Evolutionary conservation across 2,329 filamentous ascomycete genomes (phyloP).

Genomic region (Ophioceras dolichostomum): DNA sequence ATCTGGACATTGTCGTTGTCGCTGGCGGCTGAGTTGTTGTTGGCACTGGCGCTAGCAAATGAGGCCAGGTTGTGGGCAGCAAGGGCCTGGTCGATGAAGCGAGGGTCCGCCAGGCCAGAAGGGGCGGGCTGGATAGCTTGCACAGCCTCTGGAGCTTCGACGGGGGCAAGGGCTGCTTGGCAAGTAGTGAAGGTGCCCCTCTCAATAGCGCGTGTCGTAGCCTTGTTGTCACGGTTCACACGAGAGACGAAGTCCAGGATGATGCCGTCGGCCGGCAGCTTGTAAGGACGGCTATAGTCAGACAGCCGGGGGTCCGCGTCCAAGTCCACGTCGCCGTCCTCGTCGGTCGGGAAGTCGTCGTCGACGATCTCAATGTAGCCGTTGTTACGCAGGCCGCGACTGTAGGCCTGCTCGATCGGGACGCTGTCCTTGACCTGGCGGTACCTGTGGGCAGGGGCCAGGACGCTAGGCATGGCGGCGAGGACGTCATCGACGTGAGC

Average conservation of each 20-base stretch:
- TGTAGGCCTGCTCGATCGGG: slow-evolving; percentile 36
- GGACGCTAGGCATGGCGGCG: slow-evolving; percentile 37
- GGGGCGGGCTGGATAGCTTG: slow-evolving; percentile 3
- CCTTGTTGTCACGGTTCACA: slow-evolving; percentile 5
- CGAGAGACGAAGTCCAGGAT: slow-evolving; percentile 55
- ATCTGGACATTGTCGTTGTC: slow-evolving; percentile 1
- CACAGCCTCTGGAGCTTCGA: too few relatives aligned
- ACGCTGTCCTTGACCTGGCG: slow-evolving; percentile 45
- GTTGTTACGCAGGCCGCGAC: slow-evolving; percentile 58
- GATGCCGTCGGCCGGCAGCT: slow-evolving; percentile 51
- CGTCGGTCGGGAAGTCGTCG: slow-evolving; percentile 21
- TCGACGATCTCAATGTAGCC: slow-evolving; percentile 63
- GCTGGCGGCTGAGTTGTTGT: not conserved
- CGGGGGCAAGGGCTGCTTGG: too few relatives aligned
- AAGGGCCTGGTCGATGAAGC: slow-evolving; percentile 50
- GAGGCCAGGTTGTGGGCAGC: slow-evolving; percentile 45
- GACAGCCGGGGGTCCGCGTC: slow-evolving; percentile 30
- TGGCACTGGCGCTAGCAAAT: not conserved
- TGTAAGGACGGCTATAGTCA: slow-evolving; percentile 54
- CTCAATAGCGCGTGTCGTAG: too few relatives aligned
- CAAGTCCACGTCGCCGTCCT: slow-evolving; percentile 24
- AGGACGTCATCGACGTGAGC: slow-evolving; percentile 73
- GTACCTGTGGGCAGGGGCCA: slow-evolving; percentile 48
- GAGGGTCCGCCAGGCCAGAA: slow-evolving; percentile 16
- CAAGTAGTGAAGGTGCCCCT: too few relatives aligned